A percentile compares a stretch with the other conserved stretches of the same genome.
phyloP scores from a whole-genome alignment of 148 eudicot species.

The Heliosperma pusillum region DNA sequence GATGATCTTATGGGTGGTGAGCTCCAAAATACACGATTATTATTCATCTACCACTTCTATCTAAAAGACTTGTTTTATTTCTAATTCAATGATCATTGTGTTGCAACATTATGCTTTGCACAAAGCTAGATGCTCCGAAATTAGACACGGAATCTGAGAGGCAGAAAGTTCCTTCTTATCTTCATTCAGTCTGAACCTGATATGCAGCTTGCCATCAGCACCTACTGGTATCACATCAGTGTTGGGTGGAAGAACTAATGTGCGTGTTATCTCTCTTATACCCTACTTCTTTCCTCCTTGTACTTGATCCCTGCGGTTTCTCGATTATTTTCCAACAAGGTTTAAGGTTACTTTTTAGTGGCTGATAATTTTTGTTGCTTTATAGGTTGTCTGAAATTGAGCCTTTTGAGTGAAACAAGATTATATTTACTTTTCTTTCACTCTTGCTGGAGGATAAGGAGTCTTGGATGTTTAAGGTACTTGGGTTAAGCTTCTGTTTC shows the following conservation, averaged over 20 bases:
- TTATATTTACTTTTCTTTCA: no score
- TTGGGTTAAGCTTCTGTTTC: no score
- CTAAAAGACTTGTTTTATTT: background rate
- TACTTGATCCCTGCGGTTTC: background rate
- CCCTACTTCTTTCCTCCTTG: background rate
- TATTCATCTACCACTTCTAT: background rate
- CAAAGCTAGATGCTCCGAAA: slow-evolving; percentile 96
- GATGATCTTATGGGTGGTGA: slow-evolving; percentile 94
- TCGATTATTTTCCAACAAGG: background rate
- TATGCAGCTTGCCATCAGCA: slow-evolving; percentile 74
- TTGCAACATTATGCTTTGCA: background rate
- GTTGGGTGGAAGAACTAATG: slow-evolving; percentile 58
- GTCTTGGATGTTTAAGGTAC: no score
- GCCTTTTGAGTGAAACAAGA: background rate
- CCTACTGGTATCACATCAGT: slow-evolving; percentile 60
- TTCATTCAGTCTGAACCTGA: slow-evolving; percentile 89
- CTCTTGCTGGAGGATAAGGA: no score
- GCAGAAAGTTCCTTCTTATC: slow-evolving; percentile 85
- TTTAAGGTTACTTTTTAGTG: background rate
- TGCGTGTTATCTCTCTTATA: slow-evolving; percentile 42
- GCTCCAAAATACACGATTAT: slow-evolving; percentile 13
- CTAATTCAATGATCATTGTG: background rate
- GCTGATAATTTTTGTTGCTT: background rate
- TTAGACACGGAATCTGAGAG: slow-evolving; percentile 89
- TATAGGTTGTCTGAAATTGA: background rate